These are phyloP conservation scores for Pseudogymnoascus sp. DNA, from an alignment of 2,329 filamentous ascomycete genomes.

Conservation along the genomic window DNA sequence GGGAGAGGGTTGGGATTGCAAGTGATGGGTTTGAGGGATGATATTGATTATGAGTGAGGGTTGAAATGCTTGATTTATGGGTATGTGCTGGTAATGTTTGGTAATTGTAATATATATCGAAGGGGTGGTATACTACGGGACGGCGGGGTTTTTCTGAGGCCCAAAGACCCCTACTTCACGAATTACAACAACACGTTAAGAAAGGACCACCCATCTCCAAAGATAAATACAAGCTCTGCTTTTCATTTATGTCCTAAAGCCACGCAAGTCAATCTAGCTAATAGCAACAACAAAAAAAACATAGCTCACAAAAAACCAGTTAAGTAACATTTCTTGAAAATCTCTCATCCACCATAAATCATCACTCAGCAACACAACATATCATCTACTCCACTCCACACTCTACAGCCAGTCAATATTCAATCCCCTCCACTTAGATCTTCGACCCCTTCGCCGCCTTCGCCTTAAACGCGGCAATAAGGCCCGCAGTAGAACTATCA, in stretches of 20 bases:
- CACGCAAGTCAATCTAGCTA: background rate
- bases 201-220: background rate
- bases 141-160: background rate
- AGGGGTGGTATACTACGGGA: background rate
- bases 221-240: constrained; percentile 6
- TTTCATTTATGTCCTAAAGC: constrained; percentile 1
- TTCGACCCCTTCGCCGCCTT: constrained; percentile 21
- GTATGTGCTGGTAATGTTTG: background rate
- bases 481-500: constrained; percentile 79
- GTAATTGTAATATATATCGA: background rate
- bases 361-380: background rate
- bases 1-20: no score
- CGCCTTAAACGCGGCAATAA: constrained; percentile 91
- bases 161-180: background rate
- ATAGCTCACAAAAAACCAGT: constrained; percentile 5
- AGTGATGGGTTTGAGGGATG: no score
- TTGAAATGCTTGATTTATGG: no score
- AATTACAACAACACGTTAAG: background rate
- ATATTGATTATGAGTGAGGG: no score
- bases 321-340: background rate
- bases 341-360: background rate
- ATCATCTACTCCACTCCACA: background rate
- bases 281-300: background rate
- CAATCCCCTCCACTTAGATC: background rate
- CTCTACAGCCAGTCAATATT: background rate